A percentile compares a stretch with the other conserved stretches of the same genome.
phyloP scores from a whole-genome alignment of 169 alveolate species.

The Plasmodium relictum region DNA sequence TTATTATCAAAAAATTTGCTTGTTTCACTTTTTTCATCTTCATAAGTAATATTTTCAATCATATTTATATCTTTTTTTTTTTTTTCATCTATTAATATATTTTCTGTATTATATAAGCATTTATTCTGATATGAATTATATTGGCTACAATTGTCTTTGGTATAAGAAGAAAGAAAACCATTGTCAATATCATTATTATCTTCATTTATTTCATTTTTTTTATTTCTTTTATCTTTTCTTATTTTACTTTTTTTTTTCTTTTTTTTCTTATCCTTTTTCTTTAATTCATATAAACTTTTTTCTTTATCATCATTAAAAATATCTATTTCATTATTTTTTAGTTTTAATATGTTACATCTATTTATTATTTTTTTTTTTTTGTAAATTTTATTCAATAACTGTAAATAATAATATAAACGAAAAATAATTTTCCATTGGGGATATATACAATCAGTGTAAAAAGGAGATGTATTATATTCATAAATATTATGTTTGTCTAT shows the following conservation, averaged over 20 bases:
- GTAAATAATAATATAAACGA: slow-evolving; percentile 49
- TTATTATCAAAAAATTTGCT: not conserved
- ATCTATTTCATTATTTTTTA: slow-evolving; percentile 18
- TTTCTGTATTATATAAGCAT: not conserved
- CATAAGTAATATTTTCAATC: no score
- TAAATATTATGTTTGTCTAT: slow-evolving; percentile 63
- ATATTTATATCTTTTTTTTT: not conserved
- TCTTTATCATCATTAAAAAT: slow-evolving; percentile 10
- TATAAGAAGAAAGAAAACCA: not conserved
- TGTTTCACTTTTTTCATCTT: slow-evolving; percentile 15
- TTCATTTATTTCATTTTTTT: slow-evolving; percentile 4
- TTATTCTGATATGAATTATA: no score
- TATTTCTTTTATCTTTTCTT: not conserved
- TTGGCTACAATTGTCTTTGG: not conserved
- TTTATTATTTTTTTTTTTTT: slow-evolving; percentile 37
- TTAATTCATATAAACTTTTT: not conserved
- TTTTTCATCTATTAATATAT: not conserved
- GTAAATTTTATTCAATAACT: slow-evolving; percentile 38
- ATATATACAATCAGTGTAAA: slow-evolving; percentile 41
- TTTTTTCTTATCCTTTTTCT: slow-evolving; percentile 5
- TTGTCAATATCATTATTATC: not conserved
- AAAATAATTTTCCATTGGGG: slow-evolving; percentile 66
- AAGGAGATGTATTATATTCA: slow-evolving; percentile 69
- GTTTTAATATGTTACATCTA: not conserved
- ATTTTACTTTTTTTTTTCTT: slow-evolving; percentile 6